Percentiles rank a stretch among this genome's conserved stretches.
Evolutionary conservation across 768 basidiomycete species (phyloP).

Genomic region (Hericium coralloides): DNA sequence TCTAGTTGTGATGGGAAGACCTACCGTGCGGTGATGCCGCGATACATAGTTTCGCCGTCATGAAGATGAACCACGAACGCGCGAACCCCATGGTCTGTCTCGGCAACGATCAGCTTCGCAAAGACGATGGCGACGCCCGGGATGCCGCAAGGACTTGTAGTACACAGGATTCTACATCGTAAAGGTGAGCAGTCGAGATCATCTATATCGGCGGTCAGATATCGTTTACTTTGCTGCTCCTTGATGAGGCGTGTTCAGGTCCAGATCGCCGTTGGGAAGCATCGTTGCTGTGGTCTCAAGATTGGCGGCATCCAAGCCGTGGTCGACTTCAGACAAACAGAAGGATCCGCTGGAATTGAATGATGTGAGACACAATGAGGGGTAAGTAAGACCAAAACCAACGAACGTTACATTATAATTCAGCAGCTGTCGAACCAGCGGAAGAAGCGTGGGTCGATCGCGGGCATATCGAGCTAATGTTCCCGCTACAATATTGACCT

Average conservation of each 20-base stretch:
- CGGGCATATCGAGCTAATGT: conserved; percentile 23
- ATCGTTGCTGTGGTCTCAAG: conserved; percentile 35
- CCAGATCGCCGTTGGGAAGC: conserved; percentile 28
- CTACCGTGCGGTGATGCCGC: conserved; percentile 26
- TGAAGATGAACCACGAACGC: conserved; percentile 31
- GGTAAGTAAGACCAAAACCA: too few relatives aligned
- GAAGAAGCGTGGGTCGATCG: conserved; percentile 16
- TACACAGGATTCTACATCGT: conserved; percentile 33
- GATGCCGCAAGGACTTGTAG: conserved; percentile 26
- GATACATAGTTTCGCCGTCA: conserved; percentile 29
- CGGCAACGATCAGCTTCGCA: conserved; percentile 28
- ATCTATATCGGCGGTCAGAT: neutral
- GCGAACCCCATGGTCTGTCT: conserved; percentile 26
- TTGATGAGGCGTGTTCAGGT: conserved; percentile 27
- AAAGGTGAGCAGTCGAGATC: neutral
- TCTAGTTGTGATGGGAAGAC: too few relatives aligned
- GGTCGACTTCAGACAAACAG: conserved; percentile 36
- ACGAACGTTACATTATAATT: conserved; percentile 23
- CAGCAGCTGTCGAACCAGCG: conserved; percentile 22
- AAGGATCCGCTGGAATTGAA: conserved; percentile 26
- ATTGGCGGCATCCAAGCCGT: conserved; percentile 35
- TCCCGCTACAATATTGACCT: conserved; percentile 29
- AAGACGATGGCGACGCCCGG: conserved; percentile 33
- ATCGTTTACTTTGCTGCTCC: conserved; percentile 34
- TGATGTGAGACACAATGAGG: neutral